Percentiles rank a stretch among this genome's conserved stretches.
Conservation (phyloP, 1,284 basidiomycete species). For the Hymenochaete sp. region DNA sequence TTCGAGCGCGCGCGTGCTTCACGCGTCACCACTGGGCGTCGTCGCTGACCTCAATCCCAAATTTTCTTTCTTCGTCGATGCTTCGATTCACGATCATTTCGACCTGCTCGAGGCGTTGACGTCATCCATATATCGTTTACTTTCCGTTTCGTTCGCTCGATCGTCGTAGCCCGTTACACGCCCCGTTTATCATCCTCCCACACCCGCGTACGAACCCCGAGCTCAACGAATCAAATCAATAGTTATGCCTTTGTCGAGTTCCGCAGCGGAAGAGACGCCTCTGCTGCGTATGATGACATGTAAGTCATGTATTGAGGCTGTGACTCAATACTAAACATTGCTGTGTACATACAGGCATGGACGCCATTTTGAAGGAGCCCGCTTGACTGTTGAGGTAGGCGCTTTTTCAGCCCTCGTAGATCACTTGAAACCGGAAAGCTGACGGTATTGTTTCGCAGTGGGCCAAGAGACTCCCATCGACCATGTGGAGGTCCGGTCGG, state of each 20-base stretch:
- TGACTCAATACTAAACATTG: conserved; percentile 11
- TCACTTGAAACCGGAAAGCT: conserved; percentile 6
- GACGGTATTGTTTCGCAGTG: conserved; percentile 41
- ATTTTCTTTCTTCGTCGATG: no score
- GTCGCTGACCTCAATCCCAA: no score
- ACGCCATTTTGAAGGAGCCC: conserved; percentile 71
- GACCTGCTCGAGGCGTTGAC: no score
- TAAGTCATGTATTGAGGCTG: conserved; percentile 33
- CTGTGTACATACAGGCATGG: conserved; percentile 58
- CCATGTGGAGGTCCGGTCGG: conserved; percentile 73
- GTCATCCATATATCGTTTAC: no score
- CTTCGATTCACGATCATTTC: no score
- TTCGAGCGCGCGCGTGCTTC: no score
- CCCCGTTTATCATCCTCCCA: conserved; percentile 33
- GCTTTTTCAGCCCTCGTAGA: background rate
- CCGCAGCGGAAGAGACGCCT: conserved; percentile 73
- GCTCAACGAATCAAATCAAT: conserved; percentile 56
- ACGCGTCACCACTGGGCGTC: no score
- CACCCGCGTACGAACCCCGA: conserved; percentile 32
- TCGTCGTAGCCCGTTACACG: conserved; percentile 23
- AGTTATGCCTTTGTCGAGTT: conserved; percentile 93
- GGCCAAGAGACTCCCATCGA: conserved; percentile 85
- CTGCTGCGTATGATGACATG: conserved; percentile 89
- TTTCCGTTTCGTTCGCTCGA: conserved; percentile 13
- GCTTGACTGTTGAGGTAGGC: conserved; percentile 72